These are phyloP conservation scores for Panicum miliaceum DNA, from an alignment of 176 grass and related monocot genomes.

Conservation along the genomic window DNA sequence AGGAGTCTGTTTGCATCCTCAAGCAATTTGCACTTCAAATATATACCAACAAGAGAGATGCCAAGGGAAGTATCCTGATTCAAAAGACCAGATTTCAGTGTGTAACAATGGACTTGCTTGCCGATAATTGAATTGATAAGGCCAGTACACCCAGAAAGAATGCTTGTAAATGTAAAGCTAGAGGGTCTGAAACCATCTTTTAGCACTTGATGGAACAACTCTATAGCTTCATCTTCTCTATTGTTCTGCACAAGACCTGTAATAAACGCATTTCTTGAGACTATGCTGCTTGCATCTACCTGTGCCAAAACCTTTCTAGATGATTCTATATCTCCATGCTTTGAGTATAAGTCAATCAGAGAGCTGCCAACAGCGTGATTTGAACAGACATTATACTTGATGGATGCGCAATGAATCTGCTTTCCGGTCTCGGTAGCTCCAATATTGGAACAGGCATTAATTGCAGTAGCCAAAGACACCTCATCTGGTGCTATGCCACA, in stretches of 20 bases:
- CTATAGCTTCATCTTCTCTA: constrained; percentile 56
- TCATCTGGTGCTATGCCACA: constrained; percentile 52
- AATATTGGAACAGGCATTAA: constrained; percentile 63
- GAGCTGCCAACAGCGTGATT: constrained; percentile 61
- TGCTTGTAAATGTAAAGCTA: constrained; percentile 60
- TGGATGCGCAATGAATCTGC: constrained; percentile 57
- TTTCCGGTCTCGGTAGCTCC: constrained; percentile 61
- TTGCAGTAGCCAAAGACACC: constrained; percentile 64
- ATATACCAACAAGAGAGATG: constrained; percentile 55
- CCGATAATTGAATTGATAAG: constrained; percentile 47
- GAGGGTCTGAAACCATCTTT: constrained; percentile 60
- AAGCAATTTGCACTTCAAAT: constrained; percentile 65
- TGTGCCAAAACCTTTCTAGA: constrained; percentile 57
- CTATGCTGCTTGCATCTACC: constrained; percentile 56
- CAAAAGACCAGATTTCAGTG: constrained; percentile 62
- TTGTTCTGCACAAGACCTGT: constrained; percentile 64
- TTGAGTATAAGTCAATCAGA: constrained; percentile 75
- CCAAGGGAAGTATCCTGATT: constrained; percentile 56
- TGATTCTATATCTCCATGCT: constrained; percentile 57
- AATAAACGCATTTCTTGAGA: constrained; percentile 66
- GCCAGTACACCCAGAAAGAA: constrained; percentile 59
- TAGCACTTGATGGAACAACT: constrained; percentile 51
- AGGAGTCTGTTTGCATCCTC: constrained; percentile 67
- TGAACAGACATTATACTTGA: constrained; percentile 59
- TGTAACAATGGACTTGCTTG: constrained; percentile 61